Percentiles rank a stretch among this genome's conserved stretches.
Evolutionary conservation across 805 yeast species (phyloP).

Genomic region (Sugiyamaella mastotermitis): DNA sequence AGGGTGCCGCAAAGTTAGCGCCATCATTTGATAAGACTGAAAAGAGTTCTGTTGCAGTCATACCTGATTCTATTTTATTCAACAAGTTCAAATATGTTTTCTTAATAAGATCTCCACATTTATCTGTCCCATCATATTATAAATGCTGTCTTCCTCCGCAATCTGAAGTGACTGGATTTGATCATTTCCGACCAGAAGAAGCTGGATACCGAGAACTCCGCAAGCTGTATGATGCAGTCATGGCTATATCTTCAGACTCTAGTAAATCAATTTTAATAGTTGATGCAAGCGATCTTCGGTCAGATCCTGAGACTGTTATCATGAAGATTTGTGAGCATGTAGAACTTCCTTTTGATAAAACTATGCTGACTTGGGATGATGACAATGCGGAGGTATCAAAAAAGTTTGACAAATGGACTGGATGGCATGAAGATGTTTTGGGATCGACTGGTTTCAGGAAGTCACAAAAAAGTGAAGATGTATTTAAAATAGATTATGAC

Average conservation of each 20-base stretch:
- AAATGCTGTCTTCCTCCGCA: conserved; percentile 23
- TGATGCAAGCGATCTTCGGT: conserved; percentile 19
- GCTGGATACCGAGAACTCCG: conserved; percentile 23
- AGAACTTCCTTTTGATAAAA: conserved; percentile 16
- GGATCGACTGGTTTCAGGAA: conserved; percentile 18
- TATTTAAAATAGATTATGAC: conserved; percentile 17
- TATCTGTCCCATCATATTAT: conserved; percentile 23
- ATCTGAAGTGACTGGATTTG: conserved; percentile 21
- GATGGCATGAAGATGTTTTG: conserved; percentile 23
- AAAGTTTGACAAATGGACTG: conserved; percentile 23
- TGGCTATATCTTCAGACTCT: conserved; percentile 1
- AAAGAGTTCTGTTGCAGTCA: conserved; percentile 11
- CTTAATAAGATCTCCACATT: conserved; percentile 23
- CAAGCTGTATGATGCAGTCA: conserved; percentile 18
- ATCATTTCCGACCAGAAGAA: conserved; percentile 19
- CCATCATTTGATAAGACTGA: conserved; percentile 9
- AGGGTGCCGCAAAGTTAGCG: conserved; percentile 9
- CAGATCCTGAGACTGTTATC: conserved; percentile 19
- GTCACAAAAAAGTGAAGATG: conserved; percentile 2
- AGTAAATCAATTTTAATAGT: conserved; percentile 16
- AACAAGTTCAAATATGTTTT: conserved; percentile 18
- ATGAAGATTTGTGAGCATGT: conserved; percentile 16
- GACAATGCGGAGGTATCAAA: conserved; percentile 15
- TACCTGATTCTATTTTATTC: conserved; percentile 17
- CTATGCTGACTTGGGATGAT: conserved; percentile 22